phyloP scores from a whole-genome alignment of 352 stramenopile species.

The Phytophthora capsici region DNA sequence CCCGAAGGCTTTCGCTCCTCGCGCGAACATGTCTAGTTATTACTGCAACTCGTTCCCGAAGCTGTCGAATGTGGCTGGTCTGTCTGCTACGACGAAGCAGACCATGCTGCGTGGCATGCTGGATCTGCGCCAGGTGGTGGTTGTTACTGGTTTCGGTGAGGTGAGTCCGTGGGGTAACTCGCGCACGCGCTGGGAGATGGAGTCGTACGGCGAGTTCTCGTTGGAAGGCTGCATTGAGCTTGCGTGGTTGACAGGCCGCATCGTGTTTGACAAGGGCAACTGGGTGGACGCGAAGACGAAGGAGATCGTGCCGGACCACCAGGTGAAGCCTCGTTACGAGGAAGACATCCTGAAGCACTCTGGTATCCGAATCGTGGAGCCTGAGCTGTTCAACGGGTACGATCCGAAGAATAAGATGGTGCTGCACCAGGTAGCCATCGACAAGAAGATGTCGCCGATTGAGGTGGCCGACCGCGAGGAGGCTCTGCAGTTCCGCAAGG shows the following conservation, averaged over 20 bases:
- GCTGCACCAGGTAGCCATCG: slow-evolving; percentile 86
- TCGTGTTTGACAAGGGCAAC: slow-evolving; percentile 81
- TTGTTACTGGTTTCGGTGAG: slow-evolving; percentile 88
- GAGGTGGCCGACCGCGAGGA: slow-evolving; percentile 86
- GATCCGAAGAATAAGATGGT: slow-evolving; percentile 90
- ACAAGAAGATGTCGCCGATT: slow-evolving; percentile 90
- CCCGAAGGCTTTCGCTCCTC: slow-evolving; percentile 46
- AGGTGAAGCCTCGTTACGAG: slow-evolving; percentile 87
- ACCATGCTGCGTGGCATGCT: slow-evolving; percentile 72
- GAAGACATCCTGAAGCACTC: slow-evolving; percentile 79
- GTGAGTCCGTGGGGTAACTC: slow-evolving; percentile 88
- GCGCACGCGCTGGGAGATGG: slow-evolving; percentile 91
- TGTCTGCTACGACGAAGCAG: slow-evolving; percentile 51
- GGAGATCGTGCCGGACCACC: slow-evolving; percentile 72
- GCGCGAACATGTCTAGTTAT: slow-evolving; percentile 78
- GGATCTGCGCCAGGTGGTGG: slow-evolving; percentile 83
- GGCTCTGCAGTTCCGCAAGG: slow-evolving; percentile 79
- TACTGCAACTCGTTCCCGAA: slow-evolving; percentile 75
- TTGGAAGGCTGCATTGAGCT: slow-evolving; percentile 90
- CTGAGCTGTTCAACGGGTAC: slow-evolving; percentile 88
- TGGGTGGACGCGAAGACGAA: slow-evolving; percentile 88
- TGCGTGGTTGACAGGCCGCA: slow-evolving; percentile 85
- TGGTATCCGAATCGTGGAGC: slow-evolving; percentile 87
- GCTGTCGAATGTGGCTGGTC: slow-evolving; percentile 43
- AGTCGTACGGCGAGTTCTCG: slow-evolving; percentile 90